Evolutionary conservation across 768 basidiomycete genomes (phyloP).

Genomic region (Mycena capillaripes): DNA sequence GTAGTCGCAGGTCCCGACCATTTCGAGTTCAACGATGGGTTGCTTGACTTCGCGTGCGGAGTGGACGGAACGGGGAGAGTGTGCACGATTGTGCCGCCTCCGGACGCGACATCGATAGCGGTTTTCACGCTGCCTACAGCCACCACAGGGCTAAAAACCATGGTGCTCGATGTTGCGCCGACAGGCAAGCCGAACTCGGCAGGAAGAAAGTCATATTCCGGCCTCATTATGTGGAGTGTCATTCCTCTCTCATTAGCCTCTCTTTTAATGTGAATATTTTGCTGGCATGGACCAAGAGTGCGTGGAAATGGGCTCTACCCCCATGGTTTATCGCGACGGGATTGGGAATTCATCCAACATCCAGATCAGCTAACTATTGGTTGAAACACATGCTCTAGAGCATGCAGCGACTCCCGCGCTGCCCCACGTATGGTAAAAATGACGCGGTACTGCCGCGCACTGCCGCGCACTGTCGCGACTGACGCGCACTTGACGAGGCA

Average conservation of each 20-base stretch:
- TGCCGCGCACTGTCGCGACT: no score
- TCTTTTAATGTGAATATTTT: constrained; percentile 13
- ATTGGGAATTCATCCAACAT: background rate
- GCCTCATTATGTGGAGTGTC: constrained; percentile 2
- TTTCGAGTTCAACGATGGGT: constrained; percentile 13
- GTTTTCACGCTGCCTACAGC: constrained; percentile 13
- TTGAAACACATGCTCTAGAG: no score
- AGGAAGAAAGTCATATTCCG: constrained; percentile 10
- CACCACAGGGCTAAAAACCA: constrained; percentile 12
- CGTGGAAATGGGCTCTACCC: background rate
- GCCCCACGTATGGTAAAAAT: no score
- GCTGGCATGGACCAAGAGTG: background rate
- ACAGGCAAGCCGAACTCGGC: constrained; percentile 8
- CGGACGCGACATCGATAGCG: constrained; percentile 10
- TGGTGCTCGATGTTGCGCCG: constrained; percentile 16
- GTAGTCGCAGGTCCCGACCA: constrained; percentile 10
- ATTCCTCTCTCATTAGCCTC: constrained; percentile 14
- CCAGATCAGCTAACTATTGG: no score
- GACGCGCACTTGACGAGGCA: no score
- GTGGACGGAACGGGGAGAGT: constrained; percentile 10
- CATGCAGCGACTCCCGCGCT: no score
- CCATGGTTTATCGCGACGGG: background rate
- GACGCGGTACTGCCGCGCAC: no score
- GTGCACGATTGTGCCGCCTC: constrained; percentile 13
- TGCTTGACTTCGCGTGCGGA: constrained; percentile 12